Percentiles rank a stretch among this genome's conserved stretches.
Conservation (phyloP, 768 basidiomycete genomes). For the Hysterangium stoloniferum region DNA sequence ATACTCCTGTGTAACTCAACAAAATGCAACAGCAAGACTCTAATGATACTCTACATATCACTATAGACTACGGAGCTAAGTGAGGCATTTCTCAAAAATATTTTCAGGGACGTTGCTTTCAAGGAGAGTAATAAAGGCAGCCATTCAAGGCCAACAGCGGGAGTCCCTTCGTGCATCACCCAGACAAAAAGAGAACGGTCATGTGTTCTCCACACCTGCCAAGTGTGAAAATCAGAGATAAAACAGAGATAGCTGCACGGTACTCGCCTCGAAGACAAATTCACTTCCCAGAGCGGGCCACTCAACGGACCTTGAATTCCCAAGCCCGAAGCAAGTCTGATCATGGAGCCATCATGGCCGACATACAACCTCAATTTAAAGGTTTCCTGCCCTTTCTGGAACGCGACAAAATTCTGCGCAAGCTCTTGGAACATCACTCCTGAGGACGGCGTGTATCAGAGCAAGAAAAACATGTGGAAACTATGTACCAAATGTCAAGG, state of each 20-base stretch:
- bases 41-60: no score
- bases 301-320: constrained; percentile 24
- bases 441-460: constrained; percentile 16
- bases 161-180: constrained; percentile 37
- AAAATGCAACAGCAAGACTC: no score
- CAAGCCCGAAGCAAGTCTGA: constrained; percentile 33
- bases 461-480: no score
- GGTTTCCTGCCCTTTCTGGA: constrained; percentile 26
- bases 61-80: no score
- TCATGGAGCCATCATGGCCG: constrained; percentile 43
- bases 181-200: constrained; percentile 28
- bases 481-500: constrained; percentile 38
- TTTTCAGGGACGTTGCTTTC: no score
- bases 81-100: no score
- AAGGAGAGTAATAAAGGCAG: no score
- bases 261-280: constrained; percentile 12
- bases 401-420: constrained; percentile 30
- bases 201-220: constrained; percentile 33
- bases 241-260: not conserved
- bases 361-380: constrained; percentile 35
- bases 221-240: not conserved
- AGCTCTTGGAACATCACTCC: constrained; percentile 42
- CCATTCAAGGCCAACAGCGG: constrained; percentile 32
- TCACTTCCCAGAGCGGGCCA: constrained; percentile 34
- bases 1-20: no score